A percentile compares a stretch with the other conserved stretches of the same genome.
phyloP scores from a whole-genome alignment of 352 stramenopile genomes.

The Phytophthora ohioensis region DNA sequence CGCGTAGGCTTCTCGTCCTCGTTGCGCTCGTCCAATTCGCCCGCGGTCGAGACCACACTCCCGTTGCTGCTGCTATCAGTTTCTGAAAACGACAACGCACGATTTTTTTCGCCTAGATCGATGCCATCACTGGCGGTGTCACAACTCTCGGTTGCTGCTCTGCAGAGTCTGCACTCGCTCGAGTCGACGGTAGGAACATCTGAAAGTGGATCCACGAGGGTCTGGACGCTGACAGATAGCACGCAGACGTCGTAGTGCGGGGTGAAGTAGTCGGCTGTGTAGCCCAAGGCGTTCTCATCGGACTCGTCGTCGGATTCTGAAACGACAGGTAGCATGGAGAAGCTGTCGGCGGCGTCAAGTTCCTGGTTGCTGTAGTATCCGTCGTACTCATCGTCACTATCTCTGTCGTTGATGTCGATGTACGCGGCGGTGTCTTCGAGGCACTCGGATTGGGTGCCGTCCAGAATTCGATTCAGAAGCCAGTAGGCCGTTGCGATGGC shows the following conservation, averaged over 20 bases:
- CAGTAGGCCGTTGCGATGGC: conserved; percentile 29
- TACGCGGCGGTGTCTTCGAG: conserved; percentile 2
- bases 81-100: conserved; percentile 29
- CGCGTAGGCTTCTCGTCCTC: conserved; percentile 9
- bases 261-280: conserved; percentile 36
- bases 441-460: conserved; percentile 11
- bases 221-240: conserved; percentile 35
- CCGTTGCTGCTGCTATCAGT: conserved; percentile 29
- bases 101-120: conserved; percentile 10
- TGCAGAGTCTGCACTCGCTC: conserved; percentile 37
- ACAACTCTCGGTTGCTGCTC: conserved; percentile 6
- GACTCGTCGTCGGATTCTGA: conserved; percentile 32
- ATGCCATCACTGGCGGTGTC: neutral
- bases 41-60: conserved; percentile 18
- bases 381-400: conserved; percentile 1
- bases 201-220: conserved; percentile 30
- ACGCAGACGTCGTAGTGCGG: conserved; percentile 40
- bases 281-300: conserved; percentile 29
- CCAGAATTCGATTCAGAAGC: conserved; percentile 34
- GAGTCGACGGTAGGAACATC: conserved; percentile 11
- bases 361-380: conserved; percentile 7
- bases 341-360: conserved; percentile 14
- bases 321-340: conserved; percentile 31
- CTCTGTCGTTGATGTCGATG: neutral
- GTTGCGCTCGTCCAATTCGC: neutral